Conservation (phyloP, 176 grass and related monocot species). For the Thalia dealbata region DNA sequence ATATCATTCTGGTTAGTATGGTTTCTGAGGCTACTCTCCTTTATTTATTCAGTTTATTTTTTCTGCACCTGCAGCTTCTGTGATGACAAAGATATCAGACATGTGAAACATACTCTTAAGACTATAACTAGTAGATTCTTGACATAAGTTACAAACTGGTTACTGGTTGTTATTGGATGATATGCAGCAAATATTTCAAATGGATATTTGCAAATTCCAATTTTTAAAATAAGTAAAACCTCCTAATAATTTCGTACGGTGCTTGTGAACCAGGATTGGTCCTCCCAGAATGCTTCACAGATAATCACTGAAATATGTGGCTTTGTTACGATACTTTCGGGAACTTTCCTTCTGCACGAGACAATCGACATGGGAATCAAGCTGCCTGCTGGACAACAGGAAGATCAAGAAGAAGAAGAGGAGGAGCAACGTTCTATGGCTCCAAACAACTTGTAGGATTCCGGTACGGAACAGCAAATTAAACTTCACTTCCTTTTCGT, state of each 20-base stretch:
- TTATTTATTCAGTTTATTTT: background rate
- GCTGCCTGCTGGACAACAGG: background rate
- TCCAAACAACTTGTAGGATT: background rate
- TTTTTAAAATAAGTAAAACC: no score
- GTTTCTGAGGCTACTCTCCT: background rate
- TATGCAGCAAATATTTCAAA: background rate
- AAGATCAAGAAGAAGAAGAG: no score
- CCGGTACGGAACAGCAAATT: background rate
- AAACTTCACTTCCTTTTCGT: background rate
- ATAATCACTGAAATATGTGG: slow-evolving; percentile 39
- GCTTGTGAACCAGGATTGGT: slow-evolving; percentile 35
- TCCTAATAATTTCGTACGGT: no score
- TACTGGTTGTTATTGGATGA: no score
- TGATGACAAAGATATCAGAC: background rate
- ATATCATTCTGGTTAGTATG: background rate
- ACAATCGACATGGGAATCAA: slow-evolving; percentile 27
- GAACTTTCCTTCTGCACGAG: slow-evolving; percentile 45
- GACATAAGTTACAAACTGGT: no score
- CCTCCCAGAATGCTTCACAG: slow-evolving; percentile 34
- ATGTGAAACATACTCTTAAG: background rate
- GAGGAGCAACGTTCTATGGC: background rate
- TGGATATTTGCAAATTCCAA: background rate
- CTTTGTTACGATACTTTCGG: slow-evolving; percentile 40
- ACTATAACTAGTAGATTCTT: no score
- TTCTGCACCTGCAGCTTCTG: background rate